Evolutionary conservation across 306 rosid genomes (phyloP).

Genomic region (Cyclanthera cordifolia): DNA sequence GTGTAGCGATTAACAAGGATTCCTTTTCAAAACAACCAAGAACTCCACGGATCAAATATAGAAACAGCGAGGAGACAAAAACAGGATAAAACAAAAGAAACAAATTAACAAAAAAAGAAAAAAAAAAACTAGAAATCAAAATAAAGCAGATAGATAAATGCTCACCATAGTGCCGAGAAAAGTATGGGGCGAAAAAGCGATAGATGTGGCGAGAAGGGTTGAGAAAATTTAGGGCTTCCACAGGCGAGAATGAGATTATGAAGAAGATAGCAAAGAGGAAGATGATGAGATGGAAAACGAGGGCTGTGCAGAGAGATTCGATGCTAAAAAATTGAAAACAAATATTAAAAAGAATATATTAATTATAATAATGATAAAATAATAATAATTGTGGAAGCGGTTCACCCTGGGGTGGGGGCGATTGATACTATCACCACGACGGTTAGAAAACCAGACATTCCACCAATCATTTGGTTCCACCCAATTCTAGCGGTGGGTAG

Average conservation of each 20-base stretch:
- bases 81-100: not conserved
- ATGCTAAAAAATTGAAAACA: constrained; percentile 1
- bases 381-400: constrained; percentile 13
- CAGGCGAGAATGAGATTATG: not conserved
- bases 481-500: not conserved
- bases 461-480: constrained; percentile 1
- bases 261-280: not conserved
- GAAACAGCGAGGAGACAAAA: not conserved
- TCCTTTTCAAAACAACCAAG: not conserved
- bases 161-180: constrained; percentile 31
- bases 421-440: constrained; percentile 14
- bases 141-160: not conserved
- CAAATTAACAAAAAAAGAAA: not conserved
- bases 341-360: too few species aligned
- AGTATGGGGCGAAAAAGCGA: not conserved
- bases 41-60: not conserved
- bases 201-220: constrained; percentile 10
- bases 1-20: not conserved
- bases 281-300: constrained; percentile 1
- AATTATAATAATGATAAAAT: not conserved
- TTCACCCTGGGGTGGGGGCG: constrained; percentile 12
- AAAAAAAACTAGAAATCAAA: too few species aligned
- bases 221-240: constrained; percentile 28
- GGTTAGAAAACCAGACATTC: not conserved
- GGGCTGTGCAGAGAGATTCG: not conserved